Base-by-base conservation (phyloP, 1,284 basidiomycete genomes). In the Ganoderma lingzhi region DNA sequence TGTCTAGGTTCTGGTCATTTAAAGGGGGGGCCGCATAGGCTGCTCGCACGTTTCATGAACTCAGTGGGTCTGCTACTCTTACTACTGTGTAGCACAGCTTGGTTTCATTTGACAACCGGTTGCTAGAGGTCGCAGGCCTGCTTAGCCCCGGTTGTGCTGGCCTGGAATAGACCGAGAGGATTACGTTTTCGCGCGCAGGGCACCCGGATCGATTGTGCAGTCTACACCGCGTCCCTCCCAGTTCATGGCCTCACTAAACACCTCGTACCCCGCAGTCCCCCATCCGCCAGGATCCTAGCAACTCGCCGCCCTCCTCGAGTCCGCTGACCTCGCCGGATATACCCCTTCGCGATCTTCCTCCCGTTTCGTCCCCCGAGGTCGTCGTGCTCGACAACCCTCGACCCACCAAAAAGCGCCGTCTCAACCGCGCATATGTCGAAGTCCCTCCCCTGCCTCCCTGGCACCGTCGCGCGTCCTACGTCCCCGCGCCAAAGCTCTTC, bases 371-470 rank as follows among this genome's bases (percentile, higher is more conserved):
- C 6, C 35, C 35, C 35, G 4, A 35, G 4, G 35, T 56, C 9
- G 10, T 53, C 15, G 8, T 51, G 23, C 23, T 10, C 48, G n/a
- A 23, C 23, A 56, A 19, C 17, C 45, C n/a, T 17, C 59, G 15
- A 12, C 42, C 35, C 41, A 15, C 64, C 45, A 73, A 73, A 30
- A 62, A 65, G 32, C 61, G 69, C 28, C 58, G 67, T 1, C 63
- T 68, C 12, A 62, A 68, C 6, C 42, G 23, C 2, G 55, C 61
- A 2, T 69, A 70, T 42, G 62, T 73, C 30, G 55, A 67, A 6
- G 56, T 73, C 28, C 71, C 71, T 0, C 63, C 61, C 0, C 28
- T 73, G n/a, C 69, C 69, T 3, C 6, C 45, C 4, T n/a, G 28
- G 9, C 55, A 59, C 9, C 55, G 48, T 5, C 56, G 64, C 14